phyloP scores from a whole-genome alignment of 148 eudicot genomes.

The Cornus controversa region DNA sequence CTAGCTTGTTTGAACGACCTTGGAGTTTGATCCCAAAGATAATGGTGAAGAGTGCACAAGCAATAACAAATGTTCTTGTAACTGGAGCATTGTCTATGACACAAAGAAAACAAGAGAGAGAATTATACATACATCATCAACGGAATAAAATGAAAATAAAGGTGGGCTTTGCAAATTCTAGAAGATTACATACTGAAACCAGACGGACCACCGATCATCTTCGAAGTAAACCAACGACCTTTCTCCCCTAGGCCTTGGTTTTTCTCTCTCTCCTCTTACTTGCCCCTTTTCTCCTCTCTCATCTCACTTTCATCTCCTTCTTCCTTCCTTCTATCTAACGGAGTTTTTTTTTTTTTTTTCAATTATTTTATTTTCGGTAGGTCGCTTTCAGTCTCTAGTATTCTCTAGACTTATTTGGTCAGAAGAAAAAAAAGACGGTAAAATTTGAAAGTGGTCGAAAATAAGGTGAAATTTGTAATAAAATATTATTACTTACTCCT shows the following conservation, averaged over 20 bases:
- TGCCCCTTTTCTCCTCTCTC: neutral
- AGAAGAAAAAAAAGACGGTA: too few relatives aligned
- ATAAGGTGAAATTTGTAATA: too few relatives aligned
- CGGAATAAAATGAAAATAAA: neutral
- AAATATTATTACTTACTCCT: too few relatives aligned
- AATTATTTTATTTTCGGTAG: too few relatives aligned
- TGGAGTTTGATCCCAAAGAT: conserved; percentile 81
- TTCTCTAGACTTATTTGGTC: too few relatives aligned
- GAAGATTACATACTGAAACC: conserved; percentile 23
- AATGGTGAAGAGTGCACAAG: conserved; percentile 66
- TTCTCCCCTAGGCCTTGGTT: too few relatives aligned
- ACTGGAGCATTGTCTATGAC: conserved; percentile 87
- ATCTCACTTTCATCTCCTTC: neutral
- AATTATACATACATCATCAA: neutral
- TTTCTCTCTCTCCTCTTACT: neutral
- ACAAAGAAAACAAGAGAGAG: neutral
- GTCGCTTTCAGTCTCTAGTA: too few relatives aligned
- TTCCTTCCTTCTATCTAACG: neutral
- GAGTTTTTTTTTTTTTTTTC: too few relatives aligned
- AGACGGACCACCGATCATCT: neutral
- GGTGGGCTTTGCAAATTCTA: neutral
- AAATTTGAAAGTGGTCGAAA: too few relatives aligned
- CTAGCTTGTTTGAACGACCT: conserved; percentile 71
- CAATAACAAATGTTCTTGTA: conserved; percentile 62
- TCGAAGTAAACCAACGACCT: neutral